A percentile compares a stretch with the other conserved stretches of the same genome.
These are phyloP conservation scores for Waltiozyma sp. DNA, from an alignment of 1,139 yeast species.

Conservation along the genomic window DNA sequence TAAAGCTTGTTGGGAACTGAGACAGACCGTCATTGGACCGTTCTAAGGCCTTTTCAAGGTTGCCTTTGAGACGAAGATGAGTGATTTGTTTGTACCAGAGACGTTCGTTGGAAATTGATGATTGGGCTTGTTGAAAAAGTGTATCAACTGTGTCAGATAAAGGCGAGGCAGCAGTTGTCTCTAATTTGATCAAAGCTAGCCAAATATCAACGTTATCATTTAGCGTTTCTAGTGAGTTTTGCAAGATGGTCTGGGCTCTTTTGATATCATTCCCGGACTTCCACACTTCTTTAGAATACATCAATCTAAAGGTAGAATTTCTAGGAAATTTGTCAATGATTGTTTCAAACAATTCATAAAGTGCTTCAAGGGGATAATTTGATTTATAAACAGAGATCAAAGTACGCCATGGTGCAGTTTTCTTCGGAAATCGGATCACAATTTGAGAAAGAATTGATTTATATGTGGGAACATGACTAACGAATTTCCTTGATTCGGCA, in stretches of 20 bases:
- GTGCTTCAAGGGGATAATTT: constrained; percentile 20
- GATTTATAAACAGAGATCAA: constrained; percentile 37
- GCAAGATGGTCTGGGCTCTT: constrained; percentile 44
- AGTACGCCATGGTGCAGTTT: constrained; percentile 44
- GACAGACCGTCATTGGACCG: constrained; percentile 35
- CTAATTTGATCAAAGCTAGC: constrained; percentile 63
- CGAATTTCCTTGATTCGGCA: constrained; percentile 32
- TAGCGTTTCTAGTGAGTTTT: constrained; percentile 31
- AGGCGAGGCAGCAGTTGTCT: constrained; percentile 25
- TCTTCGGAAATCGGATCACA: constrained; percentile 36
- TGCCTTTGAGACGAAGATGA: constrained; percentile 33
- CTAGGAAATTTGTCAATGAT: constrained; percentile 36
- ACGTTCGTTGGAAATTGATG: constrained; percentile 28
- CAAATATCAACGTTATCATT: constrained; percentile 47
- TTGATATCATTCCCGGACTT: constrained; percentile 31
- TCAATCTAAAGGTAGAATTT: constrained; percentile 42
- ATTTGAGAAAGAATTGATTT: constrained; percentile 37
- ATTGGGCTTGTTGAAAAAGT: constrained; percentile 32
- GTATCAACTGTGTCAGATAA: constrained; percentile 30
- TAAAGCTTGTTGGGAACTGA: constrained; percentile 34
- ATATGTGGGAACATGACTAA: constrained; percentile 18
- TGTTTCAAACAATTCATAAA: constrained; percentile 40
- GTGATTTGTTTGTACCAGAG: constrained; percentile 58
- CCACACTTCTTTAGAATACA: constrained; percentile 69
- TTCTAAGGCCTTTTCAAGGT: constrained; percentile 27